Base-by-base conservation (phyloP, 495 filamentous ascomycete species). In the Aspergillus diversus region DNA sequence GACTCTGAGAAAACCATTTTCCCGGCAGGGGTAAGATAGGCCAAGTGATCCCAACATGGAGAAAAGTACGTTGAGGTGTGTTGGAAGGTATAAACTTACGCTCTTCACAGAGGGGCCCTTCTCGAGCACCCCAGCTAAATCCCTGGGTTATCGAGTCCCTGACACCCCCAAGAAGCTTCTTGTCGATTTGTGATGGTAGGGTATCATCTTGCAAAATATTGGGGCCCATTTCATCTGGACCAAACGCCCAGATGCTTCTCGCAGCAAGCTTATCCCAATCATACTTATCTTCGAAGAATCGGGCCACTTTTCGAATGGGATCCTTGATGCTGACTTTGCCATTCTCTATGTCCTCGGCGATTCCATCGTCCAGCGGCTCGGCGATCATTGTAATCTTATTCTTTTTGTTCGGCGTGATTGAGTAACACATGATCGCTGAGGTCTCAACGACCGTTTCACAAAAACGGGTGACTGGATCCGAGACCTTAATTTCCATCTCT, bases 401-500 rank as follows among this genome's bases (percentile, higher is more conserved):
- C 78, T 97, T 97, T 73, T 99, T 98, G 77, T 99, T 99, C 7
- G 95, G 95, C 5, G 95, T 99, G 66, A 96, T 85, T 11, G 95
- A 93, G 75, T 97, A 98, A 74, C 95, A 98, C 81, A 97, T 97
- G 61, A 96, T 97, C 33, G 94, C 93, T 17, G 92, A 96, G 55
- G 92, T 96, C 72, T 98, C 96, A 54, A 96, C 92, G n/a, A 97
- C 92, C 4, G 95, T 99, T 78, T 99, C 95, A 75, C 92, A 96
- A 81, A 99, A 99, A 33, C 95, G 86, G 31, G 96, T 97, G 17
- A 98, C 96, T 5, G 95, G 95, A 70, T 99, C 95, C 9, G 95
- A 99, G 51, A 99, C 92, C 77, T 97, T 97, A 75, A 98, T 86
- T 70, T 99, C 96, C 95, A 99, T 99, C 71, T 98, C 93, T n/a